phyloP scores from a whole-genome alignment of 441 rosid genomes.

The Euphorbia celastroides region DNA sequence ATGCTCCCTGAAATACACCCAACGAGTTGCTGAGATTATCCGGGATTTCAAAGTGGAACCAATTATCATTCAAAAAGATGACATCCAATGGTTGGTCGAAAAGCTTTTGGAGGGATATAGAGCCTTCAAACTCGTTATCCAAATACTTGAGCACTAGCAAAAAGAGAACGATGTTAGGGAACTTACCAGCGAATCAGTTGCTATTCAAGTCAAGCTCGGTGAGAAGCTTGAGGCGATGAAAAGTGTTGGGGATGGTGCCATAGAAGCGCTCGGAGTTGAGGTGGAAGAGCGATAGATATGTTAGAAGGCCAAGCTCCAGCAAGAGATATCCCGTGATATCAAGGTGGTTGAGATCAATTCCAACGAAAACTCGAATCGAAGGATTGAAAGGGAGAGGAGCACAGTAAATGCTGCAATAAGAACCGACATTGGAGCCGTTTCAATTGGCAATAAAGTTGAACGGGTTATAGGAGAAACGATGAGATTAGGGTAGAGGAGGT shows the following conservation, averaged over 20 bases:
- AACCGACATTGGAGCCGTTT: conserved; percentile 62
- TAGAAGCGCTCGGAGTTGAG: conserved; percentile 78
- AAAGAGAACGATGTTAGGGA: conserved; percentile 45
- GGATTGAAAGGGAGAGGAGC: conserved; percentile 47
- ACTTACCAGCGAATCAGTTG: conserved; percentile 72
- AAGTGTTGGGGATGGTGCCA: conserved; percentile 57
- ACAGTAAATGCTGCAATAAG: conserved; percentile 64
- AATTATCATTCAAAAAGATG: conserved; percentile 66
- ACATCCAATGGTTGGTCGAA: conserved; percentile 63
- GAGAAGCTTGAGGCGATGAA: conserved; percentile 44
- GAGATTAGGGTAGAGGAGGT: no score
- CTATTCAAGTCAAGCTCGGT: conserved; percentile 77
- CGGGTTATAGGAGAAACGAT: no score
- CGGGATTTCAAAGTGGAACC: conserved; percentile 64
- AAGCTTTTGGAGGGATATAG: conserved; percentile 46
- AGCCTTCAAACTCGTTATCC: conserved; percentile 81
- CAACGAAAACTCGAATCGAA: conserved; percentile 49
- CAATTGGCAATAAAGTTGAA: conserved; percentile 55
- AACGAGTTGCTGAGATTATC: conserved; percentile 57
- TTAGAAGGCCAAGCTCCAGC: conserved; percentile 54
- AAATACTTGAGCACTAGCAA: conserved; percentile 48
- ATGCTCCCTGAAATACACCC: conserved; percentile 57
- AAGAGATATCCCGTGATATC: conserved; percentile 89
- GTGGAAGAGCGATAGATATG: conserved; percentile 64
- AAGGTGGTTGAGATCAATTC: conserved; percentile 75